Conservation (phyloP, 495 filamentous ascomycete species). For the Podospora pseudoanserina region DNA sequence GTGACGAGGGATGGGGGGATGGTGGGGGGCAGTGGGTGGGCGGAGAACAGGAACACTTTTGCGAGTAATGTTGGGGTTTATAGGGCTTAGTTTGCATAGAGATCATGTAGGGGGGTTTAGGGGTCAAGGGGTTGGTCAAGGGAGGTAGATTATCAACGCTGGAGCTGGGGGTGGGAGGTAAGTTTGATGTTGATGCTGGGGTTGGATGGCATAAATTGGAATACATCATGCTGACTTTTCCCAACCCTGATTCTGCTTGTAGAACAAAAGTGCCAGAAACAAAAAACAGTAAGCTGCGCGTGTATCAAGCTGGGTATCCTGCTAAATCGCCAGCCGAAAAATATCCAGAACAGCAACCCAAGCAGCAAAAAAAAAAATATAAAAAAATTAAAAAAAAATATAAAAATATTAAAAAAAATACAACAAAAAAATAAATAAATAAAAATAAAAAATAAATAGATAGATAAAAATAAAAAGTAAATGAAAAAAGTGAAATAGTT, state of each 20-base stretch:
- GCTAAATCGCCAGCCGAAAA: neutral
- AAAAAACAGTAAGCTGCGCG: too few species aligned
- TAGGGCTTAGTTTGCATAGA: constrained; percentile 22
- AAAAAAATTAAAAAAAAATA: too few species aligned
- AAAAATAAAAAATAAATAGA: too few species aligned
- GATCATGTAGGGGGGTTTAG: neutral
- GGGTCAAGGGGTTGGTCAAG: neutral
- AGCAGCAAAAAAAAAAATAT: neutral
- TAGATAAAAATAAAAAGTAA: too few species aligned
- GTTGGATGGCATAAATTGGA: too few species aligned
- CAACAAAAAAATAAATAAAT: neutral
- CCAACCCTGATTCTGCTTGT: too few species aligned
- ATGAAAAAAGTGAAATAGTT: too few species aligned
- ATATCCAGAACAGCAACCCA: neutral
- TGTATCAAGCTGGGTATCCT: neutral
- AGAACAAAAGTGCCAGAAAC: too few species aligned
- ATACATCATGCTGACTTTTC: too few species aligned
- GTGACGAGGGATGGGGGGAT: constrained; percentile 38
- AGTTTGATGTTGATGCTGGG: neutral
- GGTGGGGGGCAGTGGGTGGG: constrained; percentile 44
- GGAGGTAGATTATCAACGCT: too few species aligned
- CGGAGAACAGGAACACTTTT: constrained; percentile 38
- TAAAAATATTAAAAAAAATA: neutral
- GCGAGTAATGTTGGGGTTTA: constrained; percentile 44
- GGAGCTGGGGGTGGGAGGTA: neutral